Base-by-base conservation (phyloP, 768 basidiomycete species). In the Sporobolomyces roseus region DNA sequence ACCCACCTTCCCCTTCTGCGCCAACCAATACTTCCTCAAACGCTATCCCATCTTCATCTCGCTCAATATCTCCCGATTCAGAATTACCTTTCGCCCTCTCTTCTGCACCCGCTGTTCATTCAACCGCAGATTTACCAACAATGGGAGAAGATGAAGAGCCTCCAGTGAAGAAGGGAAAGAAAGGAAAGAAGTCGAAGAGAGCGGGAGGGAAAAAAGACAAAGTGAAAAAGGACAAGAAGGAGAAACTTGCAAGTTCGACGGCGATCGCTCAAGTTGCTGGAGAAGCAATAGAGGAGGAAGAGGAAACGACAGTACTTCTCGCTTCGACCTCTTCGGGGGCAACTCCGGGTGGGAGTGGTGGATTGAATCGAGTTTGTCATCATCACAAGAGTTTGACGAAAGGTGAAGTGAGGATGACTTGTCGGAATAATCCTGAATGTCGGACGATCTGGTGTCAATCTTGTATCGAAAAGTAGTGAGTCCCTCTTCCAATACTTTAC, bases 321-420 rank as follows among this genome's bases (percentile, higher is more conserved):
- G 55, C n/a, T 45, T 43, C 30, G 29, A 21, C 59, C 19, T 16
- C 19, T 63, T 33, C 50, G 38, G 49, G 12, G 27, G 23, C 32
- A 52, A 59, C 49, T 30, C 32, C 30, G 36, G 49, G 54, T 38
- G 25, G n/a, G n/a, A n/a, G n/a, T n/a, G n/a, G n/a, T n/a, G n/a
- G n/a, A n/a, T n/a, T 68, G 23, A 64, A 64, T 51, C 68, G 68
- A 29, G 56, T 64, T 19, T 69, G 68, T 58, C 68, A 69, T 29
- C 63, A 64, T 51, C 68, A 69, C 58, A 60, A 55, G 52, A 61
- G 63, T 25, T 35, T 61, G 29, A 61, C 50, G 17, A 59, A 61
- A 27, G 63, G 58, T 3, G 58, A 60, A 23, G 16, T 38, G 35
- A 25, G 68, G 19, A 69, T 69, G 68, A 61, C 51, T 35, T 69